These are phyloP conservation scores for Seiridium cupressi DNA, from an alignment of 2,329 filamentous ascomycete species.

Conservation along the genomic window DNA sequence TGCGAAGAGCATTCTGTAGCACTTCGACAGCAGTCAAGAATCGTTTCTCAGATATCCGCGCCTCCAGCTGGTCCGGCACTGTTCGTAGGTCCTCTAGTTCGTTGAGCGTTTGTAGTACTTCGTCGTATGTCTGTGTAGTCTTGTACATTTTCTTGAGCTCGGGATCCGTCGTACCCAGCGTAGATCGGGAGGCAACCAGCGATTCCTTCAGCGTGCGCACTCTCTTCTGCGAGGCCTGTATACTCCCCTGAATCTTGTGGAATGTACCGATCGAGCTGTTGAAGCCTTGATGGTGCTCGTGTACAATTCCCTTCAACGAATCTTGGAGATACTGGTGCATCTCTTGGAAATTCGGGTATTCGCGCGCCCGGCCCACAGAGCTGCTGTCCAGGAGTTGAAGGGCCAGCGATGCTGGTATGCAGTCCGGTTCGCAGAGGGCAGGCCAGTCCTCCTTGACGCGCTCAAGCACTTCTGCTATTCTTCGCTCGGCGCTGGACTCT, in stretches of 20 bases:
- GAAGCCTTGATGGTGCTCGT: slow-evolving; percentile 98
- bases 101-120: slow-evolving; percentile 77
- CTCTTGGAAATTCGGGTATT: slow-evolving; percentile 80
- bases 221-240: slow-evolving; percentile 82
- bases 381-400: slow-evolving; percentile 91
- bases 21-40: slow-evolving; percentile 93
- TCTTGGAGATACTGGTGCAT: slow-evolving; percentile 88
- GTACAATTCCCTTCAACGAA: slow-evolving; percentile 90
- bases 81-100: slow-evolving; percentile 85
- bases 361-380: slow-evolving; percentile 86
- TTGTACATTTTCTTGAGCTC: slow-evolving; percentile 88
- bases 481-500: slow-evolving; percentile 50
- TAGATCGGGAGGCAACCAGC: slow-evolving; percentile 76
- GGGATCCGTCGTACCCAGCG: slow-evolving; percentile 80
- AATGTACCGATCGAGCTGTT: slow-evolving; percentile 99
- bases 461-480: slow-evolving; percentile 67
- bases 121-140: slow-evolving; percentile 86
- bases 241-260: slow-evolving; percentile 95
- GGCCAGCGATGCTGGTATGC: slow-evolving; percentile 91
- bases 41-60: slow-evolving; percentile 91
- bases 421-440: slow-evolving; percentile 84
- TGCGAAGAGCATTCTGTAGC: slow-evolving; percentile 79
- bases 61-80: slow-evolving; percentile 89
- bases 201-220: slow-evolving; percentile 81
- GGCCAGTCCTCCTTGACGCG: slow-evolving; percentile 89